Evolutionary conservation across 129 eudicot genomes (phyloP), one percentile per base, ranked within the genome.

Genomic region (Apium graveolens): DNA sequence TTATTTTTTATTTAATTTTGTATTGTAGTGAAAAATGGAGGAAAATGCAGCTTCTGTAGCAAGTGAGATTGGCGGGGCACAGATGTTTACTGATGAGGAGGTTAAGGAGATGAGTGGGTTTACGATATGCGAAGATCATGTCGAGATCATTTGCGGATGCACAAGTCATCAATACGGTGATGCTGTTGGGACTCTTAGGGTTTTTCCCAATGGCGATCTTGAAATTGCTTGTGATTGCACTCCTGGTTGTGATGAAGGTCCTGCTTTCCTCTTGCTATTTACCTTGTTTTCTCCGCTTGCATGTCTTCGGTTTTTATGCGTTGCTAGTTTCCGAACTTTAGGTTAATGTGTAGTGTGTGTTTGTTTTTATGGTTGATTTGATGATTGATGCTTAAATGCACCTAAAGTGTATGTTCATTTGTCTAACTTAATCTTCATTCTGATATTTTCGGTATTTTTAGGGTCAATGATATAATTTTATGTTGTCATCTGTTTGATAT

Each of bases 161-260:
- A 90, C 96, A 29, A 90, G 96, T 84, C 91, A 85, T 55, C 87
- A 90, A 8, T 90, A 88, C 74, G 96, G 96, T 12, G 96, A 90
- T 74, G 92, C 96, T 71, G 96, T 90, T 57, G 96, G 89, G 0
- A 88, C 84, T 41, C 96, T 90, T 90, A 90, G 92, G 92, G 91
- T 90, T 88, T 90, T 86, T 78, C 46, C 70, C 5, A 82, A 37
- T 76, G 96, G 96, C 35, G 88, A 82, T 79, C 96, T 90, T 55
- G 88, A 86, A 80, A 88, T 90, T 85, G 37, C 66, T 79, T 90
- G 96, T 45, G 91, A 90, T 74, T 90, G 96, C 68, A 90, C 91
- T 71, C 92, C 92, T 81, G 96, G 96, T 49, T 90, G 96, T 73
- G 69, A 80, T 11, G 88, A 90, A 86, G 96, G 96, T 90, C 0